Conservation (phyloP, 805 yeast species). For the Candida namnaoensis region DNA sequence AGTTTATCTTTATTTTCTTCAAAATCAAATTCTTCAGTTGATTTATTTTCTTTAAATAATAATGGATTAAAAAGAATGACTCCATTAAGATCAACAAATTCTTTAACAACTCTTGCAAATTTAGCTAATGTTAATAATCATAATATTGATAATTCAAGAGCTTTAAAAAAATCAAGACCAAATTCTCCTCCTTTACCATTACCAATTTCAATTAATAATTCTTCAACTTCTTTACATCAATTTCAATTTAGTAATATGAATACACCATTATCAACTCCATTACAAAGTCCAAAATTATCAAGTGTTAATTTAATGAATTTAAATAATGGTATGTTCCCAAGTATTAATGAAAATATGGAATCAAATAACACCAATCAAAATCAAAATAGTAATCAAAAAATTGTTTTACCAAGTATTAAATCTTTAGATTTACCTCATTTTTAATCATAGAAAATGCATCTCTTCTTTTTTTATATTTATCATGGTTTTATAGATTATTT, state of each 20-base stretch:
- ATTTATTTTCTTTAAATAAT: constrained; percentile 11
- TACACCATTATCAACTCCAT: constrained; percentile 41
- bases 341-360: no score
- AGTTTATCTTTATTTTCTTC: constrained; percentile 16
- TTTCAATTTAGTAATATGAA: constrained; percentile 23
- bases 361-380: neutral
- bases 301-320: no score
- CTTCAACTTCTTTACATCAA: constrained; percentile 5
- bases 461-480: no score
- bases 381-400: constrained; percentile 5
- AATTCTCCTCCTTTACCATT: constrained; percentile 29
- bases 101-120: constrained; percentile 9
- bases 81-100: constrained; percentile 22
- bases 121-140: constrained; percentile 15
- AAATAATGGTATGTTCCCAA: neutral
- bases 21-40: constrained; percentile 18
- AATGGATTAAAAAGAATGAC: constrained; percentile 27
- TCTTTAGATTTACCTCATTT: constrained; percentile 15
- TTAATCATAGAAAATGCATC: no score
- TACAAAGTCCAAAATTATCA: constrained; percentile 35
- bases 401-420: constrained; percentile 17
- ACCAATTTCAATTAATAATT: constrained; percentile 1
- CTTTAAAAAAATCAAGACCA: constrained; percentile 35
- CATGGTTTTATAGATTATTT: no score
- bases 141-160: constrained; percentile 23